Base-by-base conservation (phyloP, 2,329 filamentous ascomycete species). In the Periconia digitata region DNA sequence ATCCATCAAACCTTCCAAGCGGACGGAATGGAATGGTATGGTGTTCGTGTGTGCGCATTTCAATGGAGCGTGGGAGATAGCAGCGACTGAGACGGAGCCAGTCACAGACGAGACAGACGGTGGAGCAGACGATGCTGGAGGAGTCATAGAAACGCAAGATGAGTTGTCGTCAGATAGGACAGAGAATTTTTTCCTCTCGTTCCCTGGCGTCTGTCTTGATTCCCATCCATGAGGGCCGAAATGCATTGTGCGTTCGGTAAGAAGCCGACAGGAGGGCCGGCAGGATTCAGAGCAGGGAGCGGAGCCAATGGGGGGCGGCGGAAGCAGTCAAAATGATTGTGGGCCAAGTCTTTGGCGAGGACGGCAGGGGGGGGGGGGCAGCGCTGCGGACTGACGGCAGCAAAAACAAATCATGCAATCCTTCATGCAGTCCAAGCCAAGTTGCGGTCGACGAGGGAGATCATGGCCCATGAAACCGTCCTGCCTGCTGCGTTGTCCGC, bases 111-210 rank as follows among this genome's bases (percentile, higher is more conserved):
- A 44, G 43, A 49, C 53, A 37, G 40, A 39, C 18, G 45, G 63
- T 67, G 63, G 61, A 70, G 56, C 60, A 63, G 57, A 58, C 27
- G 46, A 47, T 40, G 35, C 37, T 49, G 59, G 12, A 60, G 55
- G 60, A 64, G 60, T 60, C 61, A 63, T 59, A 62, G 60, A 62
- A 21, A 43, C 64, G 67, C 66, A 70, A 56, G 66, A 54, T 70
- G 67, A 69, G 67, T 64, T 71, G 67, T 66, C 66, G 50, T 43
- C 59, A 32, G 60, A 64, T 64, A 59, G 50, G 49, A 60, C 47
- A 43, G 46, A 52, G 49, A 53, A 62, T 58, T 59, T 64, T 32
- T 12, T 32, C 8, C 4, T 15, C 8, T 32, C 27, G n/a, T n/a
- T n/a, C n/a, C n/a, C n/a, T n/a, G n/a, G n/a, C n/a, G n/a, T n/a